These are phyloP conservation scores for Syncephalastrum monosporum DNA, from an alignment of 371 early-diverging fungal genomes.

Conservation along the genomic window DNA sequence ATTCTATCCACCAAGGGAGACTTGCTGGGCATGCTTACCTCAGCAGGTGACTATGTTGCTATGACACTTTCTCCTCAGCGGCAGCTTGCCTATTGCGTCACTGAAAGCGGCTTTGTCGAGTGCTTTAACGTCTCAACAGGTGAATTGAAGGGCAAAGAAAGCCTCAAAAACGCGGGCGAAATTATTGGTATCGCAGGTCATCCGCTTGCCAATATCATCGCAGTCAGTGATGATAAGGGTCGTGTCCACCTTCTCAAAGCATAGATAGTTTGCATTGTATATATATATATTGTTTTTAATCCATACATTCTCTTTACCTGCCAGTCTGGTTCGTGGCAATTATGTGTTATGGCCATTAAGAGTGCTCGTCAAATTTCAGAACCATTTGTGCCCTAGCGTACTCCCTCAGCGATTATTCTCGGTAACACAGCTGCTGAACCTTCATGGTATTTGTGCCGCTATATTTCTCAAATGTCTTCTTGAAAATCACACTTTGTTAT, in stretches of 20 bases:
- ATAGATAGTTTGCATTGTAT: neutral
- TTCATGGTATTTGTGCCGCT: too few species aligned
- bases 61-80: conserved; percentile 72
- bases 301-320: too few species aligned
- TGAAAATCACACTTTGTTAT: too few species aligned
- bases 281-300: neutral
- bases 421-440: too few species aligned
- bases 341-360: too few species aligned
- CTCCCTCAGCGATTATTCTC: too few species aligned
- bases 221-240: conserved; percentile 68
- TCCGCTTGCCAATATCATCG: conserved; percentile 74
- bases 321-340: too few species aligned
- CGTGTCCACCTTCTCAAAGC: conserved; percentile 54
- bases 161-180: conserved; percentile 59
- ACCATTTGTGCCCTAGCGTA: too few species aligned
- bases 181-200: conserved; percentile 70
- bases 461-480: too few species aligned
- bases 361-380: too few species aligned
- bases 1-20: conserved; percentile 76
- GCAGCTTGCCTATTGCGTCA: conserved; percentile 71
- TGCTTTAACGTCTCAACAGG: conserved; percentile 63
- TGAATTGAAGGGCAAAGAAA: conserved; percentile 12
- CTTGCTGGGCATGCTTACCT: conserved; percentile 57
- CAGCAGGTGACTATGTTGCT: conserved; percentile 70
- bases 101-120: conserved; percentile 60